Base-by-base conservation (phyloP, 345 rosid genomes). In the Brassica incana region DNA sequence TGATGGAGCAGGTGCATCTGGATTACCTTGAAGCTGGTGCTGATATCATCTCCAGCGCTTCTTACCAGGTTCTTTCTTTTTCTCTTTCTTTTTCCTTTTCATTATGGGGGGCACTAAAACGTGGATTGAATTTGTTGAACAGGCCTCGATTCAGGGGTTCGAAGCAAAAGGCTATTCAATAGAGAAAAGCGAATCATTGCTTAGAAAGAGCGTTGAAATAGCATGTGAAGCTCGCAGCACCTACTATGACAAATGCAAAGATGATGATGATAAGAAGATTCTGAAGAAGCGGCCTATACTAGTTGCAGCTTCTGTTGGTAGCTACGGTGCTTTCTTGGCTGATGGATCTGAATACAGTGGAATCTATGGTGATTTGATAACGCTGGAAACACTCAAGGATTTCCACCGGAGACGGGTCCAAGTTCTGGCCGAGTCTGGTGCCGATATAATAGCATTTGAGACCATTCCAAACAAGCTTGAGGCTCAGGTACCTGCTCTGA, bases 291-390 rank as follows among this genome's bases (percentile, higher is more conserved):
- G 89, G 10, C 85, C 89, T 32, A 85, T 91, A 65, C 72, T 91
- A 79, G 87, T 90, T 84, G 94, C 94, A 6, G 94, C 97, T 74
- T 88, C 97, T 30, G 90, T 91, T 58, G 97, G 94, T 35, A 90
- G 97, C 90, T 91, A 91, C 65, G 97, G 94, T 29, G 97, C 97
- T 14, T 91, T 85, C 75, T 88, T 91, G 84, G 97, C 97, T 63
- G 97, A 91, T 86, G 97, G 97, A 35, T 90, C 97, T 1, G 97
- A 91, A 78, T 90, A 91, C 88, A 90, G 94, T 77, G 94, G 94
- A 75, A 50, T 67, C 65, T 91, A 88, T 74, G 92, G 94, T 69
- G 89, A 88, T 78, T 82, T 77, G 5, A 81, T 90, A 67, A 88
- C 90, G 15, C 75, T 86, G 50, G 82, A 86, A 74, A 81, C 58